Conservation (phyloP, 495 filamentous ascomycete species). For the Astrothelium subdiscretum region DNA sequence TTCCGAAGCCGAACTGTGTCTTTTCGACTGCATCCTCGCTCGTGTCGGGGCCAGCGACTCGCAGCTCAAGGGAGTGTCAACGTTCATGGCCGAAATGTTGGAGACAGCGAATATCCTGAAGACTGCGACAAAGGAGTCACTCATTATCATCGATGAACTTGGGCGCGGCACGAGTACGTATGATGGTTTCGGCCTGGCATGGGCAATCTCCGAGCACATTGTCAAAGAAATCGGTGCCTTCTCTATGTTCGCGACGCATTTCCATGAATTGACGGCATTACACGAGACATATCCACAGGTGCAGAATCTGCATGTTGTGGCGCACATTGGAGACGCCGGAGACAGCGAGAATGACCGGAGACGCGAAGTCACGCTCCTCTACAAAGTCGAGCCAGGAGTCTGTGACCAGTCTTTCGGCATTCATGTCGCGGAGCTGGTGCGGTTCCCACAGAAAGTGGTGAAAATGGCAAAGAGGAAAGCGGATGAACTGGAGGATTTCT, state of each 20-base stretch:
- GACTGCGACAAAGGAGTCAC: constrained; percentile 79
- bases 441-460: constrained; percentile 96
- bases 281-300: constrained; percentile 76
- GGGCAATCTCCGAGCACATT: constrained; percentile 98
- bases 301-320: constrained; percentile 88
- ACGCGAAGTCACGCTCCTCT: constrained; percentile 86
- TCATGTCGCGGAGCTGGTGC: constrained; percentile 92
- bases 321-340: constrained; percentile 62
- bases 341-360: constrained; percentile 37
- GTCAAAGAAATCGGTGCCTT: constrained; percentile 88
- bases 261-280: constrained; percentile 91
- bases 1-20: constrained; percentile 76
- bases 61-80: constrained; percentile 95
- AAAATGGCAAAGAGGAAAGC: constrained; percentile 98
- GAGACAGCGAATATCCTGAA: constrained; percentile 98
- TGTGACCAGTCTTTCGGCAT: constrained; percentile 98
- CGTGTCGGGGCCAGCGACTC: constrained; percentile 91
- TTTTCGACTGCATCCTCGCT: constrained; percentile 97
- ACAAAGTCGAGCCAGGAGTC: constrained; percentile 89
- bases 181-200: constrained; percentile 94
- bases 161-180: constrained; percentile 96
- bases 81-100: constrained; percentile 99
- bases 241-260: constrained; percentile 93
- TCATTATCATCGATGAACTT: constrained; percentile 99
- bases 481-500: constrained; percentile 95